phyloP scores from a whole-genome alignment of 2,329 filamentous ascomycete genomes.

The Pseudogymnoascus destructans region DNA sequence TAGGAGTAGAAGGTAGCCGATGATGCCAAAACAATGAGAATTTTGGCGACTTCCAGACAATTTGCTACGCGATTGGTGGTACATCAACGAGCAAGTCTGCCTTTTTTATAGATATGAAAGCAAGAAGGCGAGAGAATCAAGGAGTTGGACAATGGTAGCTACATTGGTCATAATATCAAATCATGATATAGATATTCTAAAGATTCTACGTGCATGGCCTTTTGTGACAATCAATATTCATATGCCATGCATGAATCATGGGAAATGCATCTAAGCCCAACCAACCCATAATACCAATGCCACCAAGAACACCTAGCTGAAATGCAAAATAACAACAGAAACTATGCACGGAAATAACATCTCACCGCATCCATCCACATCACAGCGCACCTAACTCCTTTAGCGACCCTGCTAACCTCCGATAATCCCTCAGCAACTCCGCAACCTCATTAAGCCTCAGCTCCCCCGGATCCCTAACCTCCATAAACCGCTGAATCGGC shows the following conservation, averaged over 20 bases:
- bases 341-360: background rate
- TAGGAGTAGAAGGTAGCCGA: too few species aligned
- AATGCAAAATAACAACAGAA: background rate
- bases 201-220: background rate
- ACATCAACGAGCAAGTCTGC: too few species aligned
- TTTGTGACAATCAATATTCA: background rate
- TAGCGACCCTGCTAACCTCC: constrained; percentile 52
- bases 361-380: background rate
- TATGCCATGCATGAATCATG: background rate
- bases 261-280: background rate
- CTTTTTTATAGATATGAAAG: too few species aligned
- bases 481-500: constrained; percentile 61
- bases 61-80: too few species aligned
- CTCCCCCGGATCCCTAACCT: constrained; percentile 55
- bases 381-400: constrained; percentile 50
- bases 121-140: too few species aligned
- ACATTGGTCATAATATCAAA: too few species aligned
- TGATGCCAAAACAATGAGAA: too few species aligned
- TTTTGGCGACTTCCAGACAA: too few species aligned
- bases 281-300: background rate
- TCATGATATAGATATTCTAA: background rate
- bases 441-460: constrained; percentile 61
- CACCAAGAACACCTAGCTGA: background rate
- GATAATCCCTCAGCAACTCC: constrained; percentile 60
- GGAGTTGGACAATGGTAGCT: too few species aligned